phyloP scores from a whole-genome alignment of 2,329 filamentous ascomycete genomes.

The Pseudogymnoascus sp. region DNA sequence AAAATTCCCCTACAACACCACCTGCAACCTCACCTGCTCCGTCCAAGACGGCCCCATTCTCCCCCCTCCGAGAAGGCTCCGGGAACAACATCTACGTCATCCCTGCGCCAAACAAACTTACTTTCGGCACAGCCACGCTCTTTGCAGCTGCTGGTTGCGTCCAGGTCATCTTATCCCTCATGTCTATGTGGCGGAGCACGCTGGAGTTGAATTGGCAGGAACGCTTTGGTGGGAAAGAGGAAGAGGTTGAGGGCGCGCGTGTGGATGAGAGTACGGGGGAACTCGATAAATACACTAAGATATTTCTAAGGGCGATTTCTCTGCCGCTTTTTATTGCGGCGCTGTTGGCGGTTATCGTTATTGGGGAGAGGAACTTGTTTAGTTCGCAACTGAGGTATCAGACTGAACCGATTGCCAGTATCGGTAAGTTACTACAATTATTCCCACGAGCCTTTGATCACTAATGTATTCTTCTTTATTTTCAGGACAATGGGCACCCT shows the following conservation, averaged over 20 bases:
- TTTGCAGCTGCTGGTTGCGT: slow-evolving; percentile 59
- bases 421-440: slow-evolving; percentile 39
- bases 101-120: slow-evolving; percentile 47
- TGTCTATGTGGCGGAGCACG: slow-evolving; percentile 58
- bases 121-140: slow-evolving; percentile 53
- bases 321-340: slow-evolving; percentile 52
- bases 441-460: background rate
- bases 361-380: slow-evolving; percentile 59
- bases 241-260: slow-evolving; percentile 1
- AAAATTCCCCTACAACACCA: slow-evolving; percentile 39
- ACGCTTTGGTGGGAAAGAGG: slow-evolving; percentile 30
- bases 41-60: slow-evolving; percentile 42
- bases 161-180: slow-evolving; percentile 53
- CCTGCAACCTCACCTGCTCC: slow-evolving; percentile 44
- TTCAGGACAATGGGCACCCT: slow-evolving; percentile 49
- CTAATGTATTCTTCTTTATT: background rate
- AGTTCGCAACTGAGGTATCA: slow-evolving; percentile 48
- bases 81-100: slow-evolving; percentile 58
- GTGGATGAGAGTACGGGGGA: slow-evolving; percentile 40
- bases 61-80: slow-evolving; percentile 47
- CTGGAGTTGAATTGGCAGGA: slow-evolving; percentile 53
- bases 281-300: slow-evolving; percentile 35
- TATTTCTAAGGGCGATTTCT: slow-evolving; percentile 48
- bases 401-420: slow-evolving; percentile 54
- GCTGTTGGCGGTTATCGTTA: slow-evolving; percentile 50